Evolutionary conservation across 257 asterid genomes (phyloP).

Genomic region (Nicotiana noctiflora): DNA sequence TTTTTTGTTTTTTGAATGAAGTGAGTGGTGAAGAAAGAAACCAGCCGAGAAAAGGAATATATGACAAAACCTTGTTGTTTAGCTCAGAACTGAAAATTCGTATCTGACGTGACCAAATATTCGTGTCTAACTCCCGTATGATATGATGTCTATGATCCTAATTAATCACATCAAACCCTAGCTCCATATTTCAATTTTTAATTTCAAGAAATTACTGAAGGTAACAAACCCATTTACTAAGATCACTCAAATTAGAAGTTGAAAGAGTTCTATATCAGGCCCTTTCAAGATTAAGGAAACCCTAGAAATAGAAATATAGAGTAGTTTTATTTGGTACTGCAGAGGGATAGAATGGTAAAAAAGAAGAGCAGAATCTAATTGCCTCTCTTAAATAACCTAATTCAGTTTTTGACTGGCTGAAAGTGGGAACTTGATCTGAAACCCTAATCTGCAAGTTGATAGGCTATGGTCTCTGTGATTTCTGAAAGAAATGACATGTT

Average conservation of each 20-base stretch:
- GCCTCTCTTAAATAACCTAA: slow-evolving; percentile 17
- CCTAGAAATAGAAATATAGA: background rate
- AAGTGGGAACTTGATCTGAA: slow-evolving; percentile 23
- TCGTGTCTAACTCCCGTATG: slow-evolving; percentile 25
- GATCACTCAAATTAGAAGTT: background rate
- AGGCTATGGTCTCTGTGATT: slow-evolving; percentile 32
- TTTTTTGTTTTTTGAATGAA: background rate
- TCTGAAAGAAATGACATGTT: slow-evolving; percentile 38
- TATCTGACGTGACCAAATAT: slow-evolving; percentile 55
- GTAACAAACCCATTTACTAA: background rate
- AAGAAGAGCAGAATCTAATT: slow-evolving; percentile 3
- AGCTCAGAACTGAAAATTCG: slow-evolving; percentile 34
- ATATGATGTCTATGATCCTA: slow-evolving; percentile 9
- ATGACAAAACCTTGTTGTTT: slow-evolving; percentile 21
- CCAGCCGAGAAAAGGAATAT: slow-evolving; percentile 12
- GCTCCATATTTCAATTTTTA: background rate
- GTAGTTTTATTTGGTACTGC: background rate
- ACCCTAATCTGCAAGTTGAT: slow-evolving; percentile 43
- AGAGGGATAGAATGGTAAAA: slow-evolving; percentile 27
- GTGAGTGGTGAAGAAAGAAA: slow-evolving; percentile 15
- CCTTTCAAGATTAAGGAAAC: background rate
- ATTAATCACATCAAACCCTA: slow-evolving; percentile 36
- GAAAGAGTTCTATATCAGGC: background rate
- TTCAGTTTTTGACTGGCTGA: slow-evolving; percentile 12
- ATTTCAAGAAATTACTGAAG: background rate